Base-by-base conservation (phyloP, 2,329 filamentous ascomycete genomes). In the Pseudogymnoascus sp. region DNA sequence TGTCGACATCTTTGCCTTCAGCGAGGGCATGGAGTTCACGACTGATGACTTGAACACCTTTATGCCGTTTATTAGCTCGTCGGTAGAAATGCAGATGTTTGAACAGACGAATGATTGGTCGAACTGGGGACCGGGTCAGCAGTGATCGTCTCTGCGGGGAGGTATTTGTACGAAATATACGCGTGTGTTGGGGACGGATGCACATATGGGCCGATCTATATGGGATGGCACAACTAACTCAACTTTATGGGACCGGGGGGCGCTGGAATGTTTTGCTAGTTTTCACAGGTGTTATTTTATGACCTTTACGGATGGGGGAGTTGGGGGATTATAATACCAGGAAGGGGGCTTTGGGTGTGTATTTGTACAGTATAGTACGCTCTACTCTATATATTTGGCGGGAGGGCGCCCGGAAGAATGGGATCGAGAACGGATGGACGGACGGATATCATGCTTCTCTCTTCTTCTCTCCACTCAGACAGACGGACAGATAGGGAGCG, bases 291-390 rank as follows among this genome's bases (percentile, higher is more conserved):
- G 43, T 49, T 28, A 12, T 31, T 33, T 33, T 33, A 55, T 31
- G 45, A 52, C 23, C 1, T 28, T 52, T 14, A 21, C 28, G 49
- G 49, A 28, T 55, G 25, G n/a, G 45, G 49, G 49, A 33, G 49
- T 55, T 33, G 28, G 28, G 28, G 49, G 49, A 21, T 55, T 33
- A 33, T 55, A 55, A 55, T 55, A 55, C 49, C 49, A 55, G 49
- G 28, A 33, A 55, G 49, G 28, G 45, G 49, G 4, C n/a, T 33
- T 55, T 55, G 8, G 8, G 49, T 14, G 49, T 55, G 28, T 55
- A 55, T 55, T 55, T 55, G 49, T 55, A 55, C 49, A 18, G 12
- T 55, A 55, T 55, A 55, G 49, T 33, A 55, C 25, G 49, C 49
- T 55, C 28, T 55, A 55, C 49, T 55, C 49, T 55, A 55, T 55